A percentile compares a stretch with the other conserved stretches of the same genome.
Evolutionary conservation across 2,329 filamentous ascomycete genomes (phyloP).

Genomic region (Alternaria conjuncta): DNA sequence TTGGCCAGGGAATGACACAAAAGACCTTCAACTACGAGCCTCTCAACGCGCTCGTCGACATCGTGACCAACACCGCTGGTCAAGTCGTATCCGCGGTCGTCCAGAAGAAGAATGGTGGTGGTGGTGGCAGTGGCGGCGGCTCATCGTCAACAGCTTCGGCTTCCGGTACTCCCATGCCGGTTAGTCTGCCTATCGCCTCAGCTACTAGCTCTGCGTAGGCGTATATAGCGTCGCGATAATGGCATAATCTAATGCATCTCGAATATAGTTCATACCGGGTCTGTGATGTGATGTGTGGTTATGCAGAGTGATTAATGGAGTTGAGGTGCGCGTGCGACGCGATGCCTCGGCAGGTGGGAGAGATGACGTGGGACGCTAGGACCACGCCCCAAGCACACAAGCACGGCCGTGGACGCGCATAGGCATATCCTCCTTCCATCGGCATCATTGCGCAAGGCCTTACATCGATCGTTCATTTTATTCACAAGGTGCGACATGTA

Average conservation of each 20-base stretch:
- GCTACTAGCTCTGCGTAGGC: conserved; percentile 25
- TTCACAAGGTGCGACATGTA: too few relatives aligned
- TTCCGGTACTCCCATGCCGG: conserved; percentile 38
- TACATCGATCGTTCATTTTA: too few relatives aligned
- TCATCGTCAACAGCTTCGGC: conserved; percentile 22
- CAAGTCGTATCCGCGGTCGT: conserved; percentile 62
- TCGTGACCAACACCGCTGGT: conserved; percentile 62
- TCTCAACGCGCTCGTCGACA: conserved; percentile 60
- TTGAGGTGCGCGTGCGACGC: not conserved
- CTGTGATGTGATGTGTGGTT: not conserved
- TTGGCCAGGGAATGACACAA: conserved; percentile 53
- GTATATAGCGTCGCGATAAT: not conserved
- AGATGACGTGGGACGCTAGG: not conserved
- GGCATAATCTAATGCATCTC: conserved; percentile 15
- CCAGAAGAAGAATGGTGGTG: conserved; percentile 37
- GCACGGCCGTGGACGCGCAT: not conserved
- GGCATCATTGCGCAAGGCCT: not conserved
- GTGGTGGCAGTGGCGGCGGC: conserved; percentile 17
- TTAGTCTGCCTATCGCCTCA: conserved; percentile 36
- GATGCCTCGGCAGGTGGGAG: not conserved
- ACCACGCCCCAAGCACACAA: not conserved
- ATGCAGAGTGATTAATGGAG: not conserved
- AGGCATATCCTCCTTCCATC: not conserved
- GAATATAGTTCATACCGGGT: not conserved
- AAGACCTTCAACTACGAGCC: conserved; percentile 61